Conservation (phyloP, 2,329 filamentous ascomycete species). For the Alternaria panax region DNA sequence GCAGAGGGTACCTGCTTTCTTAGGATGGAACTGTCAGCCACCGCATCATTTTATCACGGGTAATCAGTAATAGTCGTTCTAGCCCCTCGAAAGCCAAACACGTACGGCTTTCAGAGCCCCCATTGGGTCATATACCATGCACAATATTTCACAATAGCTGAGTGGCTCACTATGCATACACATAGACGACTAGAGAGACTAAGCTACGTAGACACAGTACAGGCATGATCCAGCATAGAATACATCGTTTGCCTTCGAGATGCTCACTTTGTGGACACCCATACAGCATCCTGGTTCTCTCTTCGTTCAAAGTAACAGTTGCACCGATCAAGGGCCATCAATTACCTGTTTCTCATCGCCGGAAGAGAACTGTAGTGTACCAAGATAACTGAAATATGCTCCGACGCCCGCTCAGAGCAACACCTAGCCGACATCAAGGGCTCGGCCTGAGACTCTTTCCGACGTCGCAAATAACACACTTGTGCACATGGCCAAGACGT, state of each 20-base stretch:
- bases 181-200: background rate
- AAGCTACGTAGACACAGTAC: background rate
- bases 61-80: background rate
- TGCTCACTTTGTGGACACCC: background rate
- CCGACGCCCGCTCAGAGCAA: too few relatives aligned
- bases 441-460: too few relatives aligned
- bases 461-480: too few relatives aligned
- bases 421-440: too few relatives aligned
- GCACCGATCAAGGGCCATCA: background rate
- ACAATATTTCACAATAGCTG: background rate
- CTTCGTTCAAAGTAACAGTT: background rate
- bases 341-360: constrained; percentile 3
- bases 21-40: background rate
- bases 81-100: background rate
- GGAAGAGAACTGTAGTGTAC: too few relatives aligned
- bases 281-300: background rate
- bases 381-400: too few relatives aligned
- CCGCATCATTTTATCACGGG: background rate
- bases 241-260: background rate
- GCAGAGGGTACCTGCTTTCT: background rate
- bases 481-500: too few relatives aligned
- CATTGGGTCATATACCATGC: background rate
- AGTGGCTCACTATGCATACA: background rate
- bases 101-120: background rate
- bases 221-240: background rate